A percentile compares a stretch with the other conserved stretches of the same genome.
Evolutionary conservation across 1,139 yeast species (phyloP).

Genomic region (Lodderomyces oxycetoniae): DNA sequence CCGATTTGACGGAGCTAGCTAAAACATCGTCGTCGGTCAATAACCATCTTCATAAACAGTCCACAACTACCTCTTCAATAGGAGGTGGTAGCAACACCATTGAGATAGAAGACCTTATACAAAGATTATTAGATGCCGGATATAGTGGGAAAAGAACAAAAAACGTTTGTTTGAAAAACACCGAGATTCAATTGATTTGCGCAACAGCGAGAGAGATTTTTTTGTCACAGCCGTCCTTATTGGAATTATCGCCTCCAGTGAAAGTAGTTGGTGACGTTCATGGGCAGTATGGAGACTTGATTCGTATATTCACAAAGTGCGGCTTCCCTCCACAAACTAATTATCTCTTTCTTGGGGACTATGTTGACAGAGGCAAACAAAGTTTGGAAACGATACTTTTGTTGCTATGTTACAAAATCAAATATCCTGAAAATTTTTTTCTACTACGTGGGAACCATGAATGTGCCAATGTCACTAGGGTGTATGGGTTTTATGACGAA

Average conservation of each 20-base stretch:
- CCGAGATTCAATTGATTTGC: slow-evolving; percentile 84
- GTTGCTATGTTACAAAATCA: slow-evolving; percentile 84
- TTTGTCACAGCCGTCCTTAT: slow-evolving; percentile 78
- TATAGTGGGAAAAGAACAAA: slow-evolving; percentile 91
- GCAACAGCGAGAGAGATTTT: slow-evolving; percentile 84
- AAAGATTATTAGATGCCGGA: slow-evolving; percentile 88
- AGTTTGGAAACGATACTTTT: slow-evolving; percentile 84
- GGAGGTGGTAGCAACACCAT: slow-evolving; percentile 32
- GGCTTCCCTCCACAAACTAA: slow-evolving; percentile 98
- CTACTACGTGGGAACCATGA: slow-evolving; percentile 92
- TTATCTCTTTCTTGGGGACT: slow-evolving; percentile 88
- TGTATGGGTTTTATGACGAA: slow-evolving; percentile 95
- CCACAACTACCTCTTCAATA: slow-evolving; percentile 13
- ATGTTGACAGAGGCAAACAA: slow-evolving; percentile 96
- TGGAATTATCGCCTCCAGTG: slow-evolving; percentile 91
- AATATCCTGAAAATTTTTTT: slow-evolving; percentile 94
- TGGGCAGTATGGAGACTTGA: slow-evolving; percentile 90
- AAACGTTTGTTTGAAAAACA: slow-evolving; percentile 78
- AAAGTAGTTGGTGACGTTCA: slow-evolving; percentile 97
- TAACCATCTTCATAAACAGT: slow-evolving; percentile 12
- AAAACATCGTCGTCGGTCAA: slow-evolving; percentile 8
- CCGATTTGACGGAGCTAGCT: slow-evolving; percentile 10
- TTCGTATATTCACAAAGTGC: slow-evolving; percentile 88
- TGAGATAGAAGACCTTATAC: slow-evolving; percentile 85
- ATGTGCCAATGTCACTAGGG: slow-evolving; percentile 92